Evolutionary conservation across 768 basidiomycete genomes (phyloP), one percentile per base, ranked within the genome.

Genomic region (Floccularia luteovirens): DNA sequence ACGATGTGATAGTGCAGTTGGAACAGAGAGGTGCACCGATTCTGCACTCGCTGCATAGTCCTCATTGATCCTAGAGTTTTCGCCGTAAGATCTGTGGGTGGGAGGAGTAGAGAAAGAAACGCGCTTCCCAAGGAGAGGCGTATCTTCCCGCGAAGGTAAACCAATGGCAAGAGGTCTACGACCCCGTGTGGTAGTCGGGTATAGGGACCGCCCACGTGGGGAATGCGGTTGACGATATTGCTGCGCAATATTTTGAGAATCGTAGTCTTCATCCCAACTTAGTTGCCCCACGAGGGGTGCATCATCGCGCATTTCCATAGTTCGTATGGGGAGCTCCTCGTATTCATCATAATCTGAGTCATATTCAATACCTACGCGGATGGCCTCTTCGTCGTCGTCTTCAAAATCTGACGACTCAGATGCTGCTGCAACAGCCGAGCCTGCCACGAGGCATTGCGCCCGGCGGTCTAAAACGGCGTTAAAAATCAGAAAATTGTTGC

Each of bases 381-480:
- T 38, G 33, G 40, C 42, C 21, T 45, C 55, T 24, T 66, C 63
- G 24, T 70, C 64, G 34, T 72, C 66, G 22, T 62, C 55, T 5
- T 60, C 62, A 14, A 60, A 54, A 39, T 63, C 63, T 13, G 57
- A 60, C 5, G 60, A 52, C 42, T 75, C 70, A 4, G 67, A 62
- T 3, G 72, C 61, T 8, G 70, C 63, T n/a, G 70, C 70, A 19
- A 80, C 69, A 23, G 70, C 67, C 5, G 78, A 76, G 37, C 74
- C 75, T 16, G 76, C 77, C 28, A 75, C 65, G 8, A 84, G 69
- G 50, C 74, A 81, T 52, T 85, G 82, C 5, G 81, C 65, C 22
- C 84, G 74, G 39, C 75, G 77, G 54, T 86, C 84, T 87, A 47
- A 14, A 44, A 42, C 40, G n/a, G n/a, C n/a, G n/a, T n/a, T n/a